Evolutionary conservation across 257 asterid genomes (phyloP).

Genomic region (Nicotiana benthamiana): DNA sequence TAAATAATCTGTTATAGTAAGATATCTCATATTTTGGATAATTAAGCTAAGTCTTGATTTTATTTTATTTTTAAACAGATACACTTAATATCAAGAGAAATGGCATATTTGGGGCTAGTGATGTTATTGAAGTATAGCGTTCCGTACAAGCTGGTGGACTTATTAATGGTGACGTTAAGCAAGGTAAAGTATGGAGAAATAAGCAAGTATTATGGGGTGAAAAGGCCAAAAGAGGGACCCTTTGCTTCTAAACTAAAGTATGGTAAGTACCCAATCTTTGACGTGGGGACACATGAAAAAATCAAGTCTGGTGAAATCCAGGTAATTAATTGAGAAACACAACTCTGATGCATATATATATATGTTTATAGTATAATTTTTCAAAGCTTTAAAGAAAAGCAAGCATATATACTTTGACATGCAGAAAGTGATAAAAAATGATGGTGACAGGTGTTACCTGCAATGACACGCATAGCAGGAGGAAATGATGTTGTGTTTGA

Average conservation of each 20-base stretch:
- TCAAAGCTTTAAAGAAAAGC: neutral
- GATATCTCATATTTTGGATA: no score
- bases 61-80: conserved; percentile 25
- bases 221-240: conserved; percentile 58
- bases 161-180: conserved; percentile 24
- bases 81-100: conserved; percentile 45
- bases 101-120: conserved; percentile 17
- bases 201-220: conserved; percentile 46
- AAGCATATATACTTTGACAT: neutral
- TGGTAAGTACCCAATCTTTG: conserved; percentile 68
- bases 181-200: conserved; percentile 47
- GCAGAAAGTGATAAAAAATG: neutral
- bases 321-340: conserved; percentile 19
- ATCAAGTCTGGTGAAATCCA: conserved; percentile 51
- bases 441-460: conserved; percentile 47
- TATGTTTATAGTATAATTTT: neutral
- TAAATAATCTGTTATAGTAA: no score
- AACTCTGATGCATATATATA: neutral
- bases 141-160: conserved; percentile 29
- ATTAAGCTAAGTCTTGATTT: no score
- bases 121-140: conserved; percentile 19
- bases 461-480: conserved; percentile 20
- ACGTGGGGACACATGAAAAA: conserved; percentile 49
- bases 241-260: conserved; percentile 31
- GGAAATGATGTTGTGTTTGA: conserved; percentile 40